phyloP scores from a whole-genome alignment of 805 yeast species.

The Kodamaea hsintzibuensis region DNA sequence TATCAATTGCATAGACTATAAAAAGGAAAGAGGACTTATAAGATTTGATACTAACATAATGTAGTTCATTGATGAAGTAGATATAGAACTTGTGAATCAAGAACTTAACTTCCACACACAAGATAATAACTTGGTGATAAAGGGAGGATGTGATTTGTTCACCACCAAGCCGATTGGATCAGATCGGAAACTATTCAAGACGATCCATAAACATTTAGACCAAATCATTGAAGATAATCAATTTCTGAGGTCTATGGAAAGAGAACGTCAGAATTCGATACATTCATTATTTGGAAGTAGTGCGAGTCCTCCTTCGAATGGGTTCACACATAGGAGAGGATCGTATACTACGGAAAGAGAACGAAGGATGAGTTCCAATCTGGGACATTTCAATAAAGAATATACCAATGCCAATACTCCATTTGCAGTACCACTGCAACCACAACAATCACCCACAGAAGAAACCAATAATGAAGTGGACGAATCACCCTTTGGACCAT shows the following conservation, averaged over 20 bases:
- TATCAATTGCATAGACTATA: too few relatives aligned
- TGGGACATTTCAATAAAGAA: conserved; percentile 23
- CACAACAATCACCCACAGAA: conserved; percentile 18
- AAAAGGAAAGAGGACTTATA: too few relatives aligned
- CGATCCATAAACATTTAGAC: conserved; percentile 80
- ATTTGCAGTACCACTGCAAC: conserved; percentile 1
- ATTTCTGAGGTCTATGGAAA: conserved; percentile 37
- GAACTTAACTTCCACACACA: conserved; percentile 53
- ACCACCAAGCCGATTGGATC: conserved; percentile 92
- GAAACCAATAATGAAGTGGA: conserved; percentile 28
- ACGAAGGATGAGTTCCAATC: conserved; percentile 28
- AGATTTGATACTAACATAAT: conserved; percentile 1
- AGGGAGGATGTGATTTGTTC: conserved; percentile 90
- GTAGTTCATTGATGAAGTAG: conserved; percentile 91
- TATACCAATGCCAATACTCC: conserved; percentile 1
- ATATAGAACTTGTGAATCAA: conserved; percentile 88
- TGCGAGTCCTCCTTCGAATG: conserved; percentile 30
- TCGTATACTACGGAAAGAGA: conserved; percentile 27
- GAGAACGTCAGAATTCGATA: conserved; percentile 39
- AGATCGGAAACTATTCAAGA: conserved; percentile 84
- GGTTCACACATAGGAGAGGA: conserved; percentile 20
- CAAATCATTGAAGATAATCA: conserved; percentile 48
- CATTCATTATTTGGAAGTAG: conserved; percentile 39
- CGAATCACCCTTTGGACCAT: conserved; percentile 86
- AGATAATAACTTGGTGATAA: conserved; percentile 50